A percentile compares a stretch with the other conserved stretches of the same genome.
Evolutionary conservation across 495 filamentous ascomycete genomes (phyloP).

Genomic region (Neurospora sp.): DNA sequence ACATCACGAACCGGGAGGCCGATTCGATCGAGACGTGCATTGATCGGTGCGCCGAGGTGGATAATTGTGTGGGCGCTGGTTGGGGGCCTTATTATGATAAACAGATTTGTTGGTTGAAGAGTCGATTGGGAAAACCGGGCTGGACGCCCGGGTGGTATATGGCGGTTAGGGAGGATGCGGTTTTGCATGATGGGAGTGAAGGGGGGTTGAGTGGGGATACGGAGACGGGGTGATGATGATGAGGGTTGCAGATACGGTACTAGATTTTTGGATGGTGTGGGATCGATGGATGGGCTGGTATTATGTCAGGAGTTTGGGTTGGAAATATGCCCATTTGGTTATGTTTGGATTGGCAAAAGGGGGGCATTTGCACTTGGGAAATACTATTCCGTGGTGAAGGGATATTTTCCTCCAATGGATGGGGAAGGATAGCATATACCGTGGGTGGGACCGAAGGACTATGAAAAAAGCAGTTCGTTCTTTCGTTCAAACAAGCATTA

Average conservation of each 20-base stretch:
- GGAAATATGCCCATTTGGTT: no score
- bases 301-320: no score
- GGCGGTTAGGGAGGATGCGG: constrained; percentile 26
- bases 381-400: no score
- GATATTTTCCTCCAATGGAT: no score
- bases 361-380: no score
- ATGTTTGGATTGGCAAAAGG: no score
- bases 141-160: constrained; percentile 36
- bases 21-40: constrained; percentile 22
- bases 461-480: no score
- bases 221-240: neutral
- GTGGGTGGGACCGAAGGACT: no score
- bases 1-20: constrained; percentile 14
- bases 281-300: no score
- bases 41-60: constrained; percentile 14
- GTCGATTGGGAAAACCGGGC: constrained; percentile 40
- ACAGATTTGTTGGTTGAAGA: constrained; percentile 41
- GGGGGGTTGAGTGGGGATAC: neutral
- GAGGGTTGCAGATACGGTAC: neutral
- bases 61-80: constrained; percentile 23
- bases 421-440: no score
- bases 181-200: neutral
- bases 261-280: neutral
- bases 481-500: no score
- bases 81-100: constrained; percentile 20